These are phyloP conservation scores for Heliosperma pusillum DNA, from an alignment of 148 eudicot species.

Conservation along the genomic window DNA sequence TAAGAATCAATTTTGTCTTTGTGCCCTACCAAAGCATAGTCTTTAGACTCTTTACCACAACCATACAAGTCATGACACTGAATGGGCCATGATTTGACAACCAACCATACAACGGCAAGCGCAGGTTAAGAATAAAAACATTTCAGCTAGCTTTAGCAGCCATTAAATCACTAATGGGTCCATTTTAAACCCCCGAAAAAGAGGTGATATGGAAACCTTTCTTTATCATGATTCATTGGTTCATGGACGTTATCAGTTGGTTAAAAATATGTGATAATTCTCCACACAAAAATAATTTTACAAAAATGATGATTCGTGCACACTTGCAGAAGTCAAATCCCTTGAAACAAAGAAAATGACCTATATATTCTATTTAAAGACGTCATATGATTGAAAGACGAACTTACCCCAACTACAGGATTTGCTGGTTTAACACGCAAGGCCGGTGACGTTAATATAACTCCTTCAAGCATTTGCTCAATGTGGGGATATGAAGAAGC, in stretches of 20 bases:
- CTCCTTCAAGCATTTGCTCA: constrained; percentile 59
- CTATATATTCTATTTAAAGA: not conserved
- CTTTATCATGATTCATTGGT: not conserved
- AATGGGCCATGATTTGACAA: constrained; percentile 6
- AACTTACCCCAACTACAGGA: constrained; percentile 76
- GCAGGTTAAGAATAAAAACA: not conserved
- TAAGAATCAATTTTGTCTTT: not conserved
- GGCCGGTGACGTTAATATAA: constrained; percentile 91
- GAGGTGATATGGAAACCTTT: not conserved
- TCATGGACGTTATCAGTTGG: not conserved
- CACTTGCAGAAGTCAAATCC: not conserved
- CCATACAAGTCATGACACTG: constrained; percentile 1
- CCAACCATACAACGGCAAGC: not conserved
- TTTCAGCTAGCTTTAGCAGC: not conserved
- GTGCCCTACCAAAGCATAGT: not conserved
- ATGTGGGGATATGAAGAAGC: constrained; percentile 35
- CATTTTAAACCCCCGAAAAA: not conserved
- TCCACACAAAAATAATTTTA: not conserved
- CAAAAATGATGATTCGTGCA: not conserved
- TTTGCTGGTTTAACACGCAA: constrained; percentile 85
- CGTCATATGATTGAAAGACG: not conserved
- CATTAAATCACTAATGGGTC: not conserved
- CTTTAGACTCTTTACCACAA: not conserved
- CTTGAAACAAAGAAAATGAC: not conserved
- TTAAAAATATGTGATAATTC: not conserved